These are phyloP conservation scores for Trypanosoma mega DNA, from an alignment of 208 protist genomes.

Conservation along the genomic window DNA sequence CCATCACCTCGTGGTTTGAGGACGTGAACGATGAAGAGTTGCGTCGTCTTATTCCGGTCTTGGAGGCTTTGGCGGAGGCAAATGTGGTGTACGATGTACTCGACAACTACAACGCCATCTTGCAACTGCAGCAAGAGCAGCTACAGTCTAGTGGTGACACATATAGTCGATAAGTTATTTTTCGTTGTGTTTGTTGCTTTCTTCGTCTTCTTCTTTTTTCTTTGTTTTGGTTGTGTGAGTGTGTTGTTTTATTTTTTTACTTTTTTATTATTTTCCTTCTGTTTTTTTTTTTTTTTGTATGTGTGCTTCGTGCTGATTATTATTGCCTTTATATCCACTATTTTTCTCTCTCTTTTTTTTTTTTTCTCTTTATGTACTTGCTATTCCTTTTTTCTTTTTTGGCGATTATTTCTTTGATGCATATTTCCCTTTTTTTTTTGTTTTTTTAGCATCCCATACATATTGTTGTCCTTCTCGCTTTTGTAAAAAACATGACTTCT, in stretches of 20 bases:
- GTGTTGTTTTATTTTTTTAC: slow-evolving; percentile 5
- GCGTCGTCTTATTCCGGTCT: slow-evolving; percentile 63
- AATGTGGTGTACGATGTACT: slow-evolving; percentile 76
- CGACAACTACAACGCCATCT: slow-evolving; percentile 78
- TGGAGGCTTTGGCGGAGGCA: slow-evolving; percentile 69
- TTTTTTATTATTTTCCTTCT: slow-evolving; percentile 15
- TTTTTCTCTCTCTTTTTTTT: background rate
- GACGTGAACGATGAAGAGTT: slow-evolving; percentile 73
- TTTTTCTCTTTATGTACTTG: too few relatives aligned
- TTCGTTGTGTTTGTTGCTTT: slow-evolving; percentile 12
- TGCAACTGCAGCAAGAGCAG: slow-evolving; percentile 64
- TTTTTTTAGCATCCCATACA: too few relatives aligned
- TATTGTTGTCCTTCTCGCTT: too few relatives aligned
- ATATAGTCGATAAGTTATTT: background rate
- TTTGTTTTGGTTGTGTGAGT: background rate
- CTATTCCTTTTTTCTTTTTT: too few relatives aligned
- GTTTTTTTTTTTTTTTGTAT: slow-evolving; percentile 16
- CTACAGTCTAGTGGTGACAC: slow-evolving; percentile 2
- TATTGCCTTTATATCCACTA: background rate
- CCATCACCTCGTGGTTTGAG: slow-evolving; percentile 89
- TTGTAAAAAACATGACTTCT: too few relatives aligned
- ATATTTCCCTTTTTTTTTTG: too few relatives aligned
- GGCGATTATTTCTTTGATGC: too few relatives aligned
- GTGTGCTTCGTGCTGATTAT: background rate
- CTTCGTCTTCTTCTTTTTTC: slow-evolving; percentile 6